These are phyloP conservation scores for Gigaspora rosea DNA, from an alignment of 192 early-diverging fungal genomes.

Conservation along the genomic window DNA sequence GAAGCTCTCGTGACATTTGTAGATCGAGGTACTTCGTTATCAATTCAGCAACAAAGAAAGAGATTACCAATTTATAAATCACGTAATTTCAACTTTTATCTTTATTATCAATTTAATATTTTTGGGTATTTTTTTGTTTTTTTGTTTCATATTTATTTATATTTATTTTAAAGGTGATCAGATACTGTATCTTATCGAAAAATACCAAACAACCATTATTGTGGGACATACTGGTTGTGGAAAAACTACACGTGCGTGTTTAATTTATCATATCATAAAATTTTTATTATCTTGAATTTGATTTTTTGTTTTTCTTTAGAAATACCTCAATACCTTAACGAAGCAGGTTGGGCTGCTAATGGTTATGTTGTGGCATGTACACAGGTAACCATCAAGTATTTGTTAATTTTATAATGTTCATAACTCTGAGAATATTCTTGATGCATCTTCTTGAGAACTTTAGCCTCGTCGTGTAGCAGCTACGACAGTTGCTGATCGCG, in stretches of 20 bases:
- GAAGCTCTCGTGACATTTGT: slow-evolving; percentile 49
- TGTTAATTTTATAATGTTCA: no score
- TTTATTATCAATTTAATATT: not conserved
- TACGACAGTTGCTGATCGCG: slow-evolving; percentile 72
- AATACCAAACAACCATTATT: slow-evolving; percentile 68
- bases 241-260: slow-evolving; percentile 74
- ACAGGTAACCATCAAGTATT: slow-evolving; percentile 54
- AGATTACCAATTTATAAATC: slow-evolving; percentile 87
- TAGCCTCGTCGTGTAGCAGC: slow-evolving; percentile 73
- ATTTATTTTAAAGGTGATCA: slow-evolving; percentile 44
- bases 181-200: slow-evolving; percentile 67
- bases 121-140: not conserved
- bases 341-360: slow-evolving; percentile 68
- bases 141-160: not conserved
- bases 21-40: slow-evolving; percentile 54
- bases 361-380: slow-evolving; percentile 72
- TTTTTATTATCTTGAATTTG: not conserved
- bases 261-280: not conserved
- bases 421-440: no score
- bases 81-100: slow-evolving; percentile 49
- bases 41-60: slow-evolving; percentile 76
- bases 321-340: slow-evolving; percentile 77
- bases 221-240: slow-evolving; percentile 81
- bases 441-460: no score
- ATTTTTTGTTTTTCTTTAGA: slow-evolving; percentile 43